A percentile compares a stretch with the other conserved stretches of the same genome.
Conservation (phyloP, 257 asterid genomes). For the Craterostigma plantagineum region DNA sequence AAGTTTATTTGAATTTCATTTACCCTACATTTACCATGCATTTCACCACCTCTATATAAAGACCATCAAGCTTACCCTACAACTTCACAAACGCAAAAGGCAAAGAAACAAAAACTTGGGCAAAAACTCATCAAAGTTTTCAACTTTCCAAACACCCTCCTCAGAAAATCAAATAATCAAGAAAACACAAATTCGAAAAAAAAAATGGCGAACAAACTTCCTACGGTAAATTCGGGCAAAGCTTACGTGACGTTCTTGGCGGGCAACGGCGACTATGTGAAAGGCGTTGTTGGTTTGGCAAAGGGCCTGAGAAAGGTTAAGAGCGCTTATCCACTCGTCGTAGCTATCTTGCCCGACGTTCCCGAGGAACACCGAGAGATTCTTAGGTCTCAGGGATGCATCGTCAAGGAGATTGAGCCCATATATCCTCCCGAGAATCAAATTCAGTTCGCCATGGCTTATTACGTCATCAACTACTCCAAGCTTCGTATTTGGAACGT, state of each 20-base stretch:
- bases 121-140: too few species aligned
- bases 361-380: constrained; percentile 40
- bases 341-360: constrained; percentile 39
- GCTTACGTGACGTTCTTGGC: constrained; percentile 34
- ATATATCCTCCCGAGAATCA: constrained; percentile 33
- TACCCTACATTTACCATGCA: too few species aligned
- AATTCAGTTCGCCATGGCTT: constrained; percentile 38
- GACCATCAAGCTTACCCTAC: too few species aligned
- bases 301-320: constrained; percentile 44
- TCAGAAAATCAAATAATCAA: too few species aligned
- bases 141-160: too few species aligned
- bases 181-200: too few species aligned
- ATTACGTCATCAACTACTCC: constrained; percentile 47
- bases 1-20: too few species aligned
- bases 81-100: too few species aligned
- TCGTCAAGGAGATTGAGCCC: constrained; percentile 34
- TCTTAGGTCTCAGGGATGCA: constrained; percentile 30
- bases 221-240: background rate
- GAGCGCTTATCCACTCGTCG: constrained; percentile 42
- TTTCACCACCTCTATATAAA: background rate
- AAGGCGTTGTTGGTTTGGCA: constrained; percentile 44
- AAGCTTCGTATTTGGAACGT: constrained; percentile 47
- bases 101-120: too few species aligned
- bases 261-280: constrained; percentile 35
- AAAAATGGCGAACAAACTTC: too few species aligned